phyloP scores from a whole-genome alignment of 163 green algal genomes.

The Coccomyxa subellipsoidea region DNA sequence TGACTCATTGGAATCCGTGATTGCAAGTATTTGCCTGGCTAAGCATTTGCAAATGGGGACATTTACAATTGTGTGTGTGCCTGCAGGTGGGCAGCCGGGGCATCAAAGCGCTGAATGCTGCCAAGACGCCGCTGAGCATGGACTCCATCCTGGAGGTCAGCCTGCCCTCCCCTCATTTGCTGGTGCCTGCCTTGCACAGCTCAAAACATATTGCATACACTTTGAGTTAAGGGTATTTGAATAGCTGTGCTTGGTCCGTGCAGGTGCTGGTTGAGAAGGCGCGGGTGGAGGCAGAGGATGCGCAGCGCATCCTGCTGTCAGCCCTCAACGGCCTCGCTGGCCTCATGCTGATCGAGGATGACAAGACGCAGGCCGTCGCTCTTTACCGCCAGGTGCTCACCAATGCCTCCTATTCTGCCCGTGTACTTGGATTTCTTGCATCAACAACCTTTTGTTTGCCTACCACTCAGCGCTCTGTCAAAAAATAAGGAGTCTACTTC shows the following conservation, averaged over 20 bases:
- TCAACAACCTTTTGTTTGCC: too few relatives aligned
- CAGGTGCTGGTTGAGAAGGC: constrained; percentile 65
- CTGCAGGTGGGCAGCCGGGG: constrained; percentile 56
- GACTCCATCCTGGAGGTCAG: constrained; percentile 64
- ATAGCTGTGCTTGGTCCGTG: neutral
- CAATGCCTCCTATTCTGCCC: neutral
- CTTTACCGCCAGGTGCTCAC: constrained; percentile 62
- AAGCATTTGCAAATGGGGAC: too few relatives aligned
- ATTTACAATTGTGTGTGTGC: too few relatives aligned
- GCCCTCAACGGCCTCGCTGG: constrained; percentile 82
- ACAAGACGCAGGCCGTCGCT: constrained; percentile 43
- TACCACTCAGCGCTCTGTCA: too few relatives aligned
- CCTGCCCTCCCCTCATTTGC: neutral
- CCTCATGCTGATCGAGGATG: constrained; percentile 58
- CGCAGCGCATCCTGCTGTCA: constrained; percentile 73
- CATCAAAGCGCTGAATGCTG: constrained; percentile 29
- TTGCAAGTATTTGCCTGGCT: too few relatives aligned
- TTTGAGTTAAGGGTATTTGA: too few relatives aligned
- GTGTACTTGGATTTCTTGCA: too few relatives aligned
- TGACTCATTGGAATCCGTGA: too few relatives aligned
- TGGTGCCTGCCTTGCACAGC: neutral
- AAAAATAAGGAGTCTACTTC: too few relatives aligned
- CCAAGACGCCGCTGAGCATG: constrained; percentile 75
- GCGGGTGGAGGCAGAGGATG: constrained; percentile 81
- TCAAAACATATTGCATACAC: too few relatives aligned